Percentiles rank a stretch among this genome's conserved stretches.
These are phyloP conservation scores for Torulaspora globosa DNA, from an alignment of 1,139 yeast genomes.

Conservation along the genomic window DNA sequence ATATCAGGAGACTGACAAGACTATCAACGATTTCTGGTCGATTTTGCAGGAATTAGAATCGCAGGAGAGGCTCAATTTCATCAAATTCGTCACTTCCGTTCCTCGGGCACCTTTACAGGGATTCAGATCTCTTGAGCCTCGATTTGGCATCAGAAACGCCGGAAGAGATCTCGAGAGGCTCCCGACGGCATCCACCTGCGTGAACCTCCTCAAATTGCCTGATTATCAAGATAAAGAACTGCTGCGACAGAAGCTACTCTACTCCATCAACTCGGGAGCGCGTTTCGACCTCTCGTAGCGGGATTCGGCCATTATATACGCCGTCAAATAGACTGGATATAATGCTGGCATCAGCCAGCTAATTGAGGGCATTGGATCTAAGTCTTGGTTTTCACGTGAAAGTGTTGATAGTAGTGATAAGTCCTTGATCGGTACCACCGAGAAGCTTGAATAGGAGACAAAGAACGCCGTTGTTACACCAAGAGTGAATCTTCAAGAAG, in stretches of 20 bases:
- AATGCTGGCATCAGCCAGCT: background rate
- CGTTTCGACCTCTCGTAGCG: constrained; percentile 73
- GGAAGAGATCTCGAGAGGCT: constrained; percentile 55
- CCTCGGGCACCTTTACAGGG: constrained; percentile 90
- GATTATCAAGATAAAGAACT: constrained; percentile 62
- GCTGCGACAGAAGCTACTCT: constrained; percentile 60
- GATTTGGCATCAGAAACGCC: constrained; percentile 72
- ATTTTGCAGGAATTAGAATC: constrained; percentile 63
- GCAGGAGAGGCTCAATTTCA: constrained; percentile 56
- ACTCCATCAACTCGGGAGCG: constrained; percentile 75
- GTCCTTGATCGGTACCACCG: constrained; percentile 1
- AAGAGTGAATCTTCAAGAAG: background rate
- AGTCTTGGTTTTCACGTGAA: constrained; percentile 6
- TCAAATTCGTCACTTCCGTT: constrained; percentile 87
- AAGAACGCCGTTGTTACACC: background rate
- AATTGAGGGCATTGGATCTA: background rate
- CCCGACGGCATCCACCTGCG: constrained; percentile 94
- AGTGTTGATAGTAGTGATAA: constrained; percentile 4
- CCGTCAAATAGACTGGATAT: background rate
- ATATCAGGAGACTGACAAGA: constrained; percentile 51
- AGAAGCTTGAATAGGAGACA: constrained; percentile 5
- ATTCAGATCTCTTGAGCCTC: constrained; percentile 67
- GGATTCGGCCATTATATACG: background rate
- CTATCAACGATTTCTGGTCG: constrained; percentile 68
- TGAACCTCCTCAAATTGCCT: constrained; percentile 80